phyloP scores from a whole-genome alignment of 371 early-diverging fungal species.

The Haplosporangium sp. region DNA sequence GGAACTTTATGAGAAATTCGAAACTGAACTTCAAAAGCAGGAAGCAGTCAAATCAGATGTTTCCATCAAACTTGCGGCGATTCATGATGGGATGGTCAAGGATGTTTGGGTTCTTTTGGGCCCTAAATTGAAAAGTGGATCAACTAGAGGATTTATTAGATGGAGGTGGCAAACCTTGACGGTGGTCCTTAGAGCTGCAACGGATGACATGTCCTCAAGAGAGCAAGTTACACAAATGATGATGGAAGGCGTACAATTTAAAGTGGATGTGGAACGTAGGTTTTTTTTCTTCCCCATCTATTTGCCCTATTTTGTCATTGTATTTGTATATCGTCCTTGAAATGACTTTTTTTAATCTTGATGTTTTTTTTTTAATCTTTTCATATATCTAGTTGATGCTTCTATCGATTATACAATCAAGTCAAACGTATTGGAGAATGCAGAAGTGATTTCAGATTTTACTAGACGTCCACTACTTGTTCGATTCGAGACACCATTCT shows the following conservation, averaged over 20 bases:
- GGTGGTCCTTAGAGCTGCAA: conserved; percentile 42
- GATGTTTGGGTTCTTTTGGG: conserved; percentile 70
- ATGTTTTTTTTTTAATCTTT: not conserved
- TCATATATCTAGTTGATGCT: conserved; percentile 60
- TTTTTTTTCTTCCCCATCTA: not conserved
- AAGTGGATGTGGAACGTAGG: conserved; percentile 63
- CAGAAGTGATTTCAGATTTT: conserved; percentile 60
- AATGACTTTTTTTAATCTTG: not conserved
- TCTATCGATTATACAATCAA: conserved; percentile 60
- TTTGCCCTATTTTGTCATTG: not conserved
- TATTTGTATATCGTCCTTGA: too few species aligned
- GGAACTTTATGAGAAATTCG: conserved; percentile 57
- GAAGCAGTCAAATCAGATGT: conserved; percentile 49
- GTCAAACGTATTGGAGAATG: conserved; percentile 16
- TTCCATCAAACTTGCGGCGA: conserved; percentile 59
- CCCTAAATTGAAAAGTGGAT: conserved; percentile 37
- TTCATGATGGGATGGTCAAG: conserved; percentile 63
- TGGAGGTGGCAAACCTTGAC: conserved; percentile 53
- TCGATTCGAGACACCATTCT: conserved; percentile 70
- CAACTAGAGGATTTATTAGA: conserved; percentile 39
- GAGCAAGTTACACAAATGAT: conserved; percentile 60
- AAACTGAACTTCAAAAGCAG: conserved; percentile 44
- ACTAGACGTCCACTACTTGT: conserved; percentile 63
- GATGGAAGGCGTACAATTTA: conserved; percentile 65
- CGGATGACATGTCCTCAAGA: conserved; percentile 61